A percentile compares a stretch with the other conserved stretches of the same genome.
phyloP scores from a whole-genome alignment of 257 asterid species.

The Paraleonurus japonicus region DNA sequence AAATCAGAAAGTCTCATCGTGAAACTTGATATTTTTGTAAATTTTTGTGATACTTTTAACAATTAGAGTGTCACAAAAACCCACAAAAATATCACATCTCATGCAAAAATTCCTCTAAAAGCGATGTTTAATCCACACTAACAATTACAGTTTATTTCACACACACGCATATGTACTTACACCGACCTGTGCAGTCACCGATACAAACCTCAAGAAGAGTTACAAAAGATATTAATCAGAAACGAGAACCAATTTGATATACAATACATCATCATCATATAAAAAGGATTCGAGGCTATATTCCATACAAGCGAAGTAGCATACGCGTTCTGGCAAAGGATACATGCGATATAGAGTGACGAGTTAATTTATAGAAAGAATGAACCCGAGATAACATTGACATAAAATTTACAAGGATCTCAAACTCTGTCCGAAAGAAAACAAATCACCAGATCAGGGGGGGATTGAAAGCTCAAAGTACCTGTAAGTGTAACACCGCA shows the following conservation, averaged over 20 bases:
- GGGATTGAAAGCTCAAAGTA: not conserved
- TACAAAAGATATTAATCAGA: slow-evolving; percentile 9
- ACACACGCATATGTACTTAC: not conserved
- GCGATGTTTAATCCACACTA: not conserved
- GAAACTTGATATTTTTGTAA: no score
- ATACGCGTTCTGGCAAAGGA: slow-evolving; percentile 20
- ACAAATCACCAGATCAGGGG: not conserved
- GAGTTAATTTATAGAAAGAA: slow-evolving; percentile 37
- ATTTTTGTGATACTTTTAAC: no score
- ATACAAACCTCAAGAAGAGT: not conserved
- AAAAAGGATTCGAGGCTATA: slow-evolving; percentile 26
- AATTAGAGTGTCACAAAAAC: no score
- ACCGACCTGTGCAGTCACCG: not conserved
- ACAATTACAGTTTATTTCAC: not conserved
- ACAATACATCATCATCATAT: slow-evolving; percentile 27
- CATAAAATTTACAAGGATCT: slow-evolving; percentile 41
- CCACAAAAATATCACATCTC: no score
- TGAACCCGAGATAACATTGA: slow-evolving; percentile 25
- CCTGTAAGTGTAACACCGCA: slow-evolving; percentile 2
- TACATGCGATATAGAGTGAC: slow-evolving; percentile 1
- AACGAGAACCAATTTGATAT: slow-evolving; percentile 14
- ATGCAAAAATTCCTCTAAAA: no score
- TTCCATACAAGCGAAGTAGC: slow-evolving; percentile 24
- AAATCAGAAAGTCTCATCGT: no score
- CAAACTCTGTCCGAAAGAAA: slow-evolving; percentile 24